These are phyloP conservation scores for Trichosporon coremiiforme DNA, from an alignment of 1,284 basidiomycete species.

Conservation along the genomic window DNA sequence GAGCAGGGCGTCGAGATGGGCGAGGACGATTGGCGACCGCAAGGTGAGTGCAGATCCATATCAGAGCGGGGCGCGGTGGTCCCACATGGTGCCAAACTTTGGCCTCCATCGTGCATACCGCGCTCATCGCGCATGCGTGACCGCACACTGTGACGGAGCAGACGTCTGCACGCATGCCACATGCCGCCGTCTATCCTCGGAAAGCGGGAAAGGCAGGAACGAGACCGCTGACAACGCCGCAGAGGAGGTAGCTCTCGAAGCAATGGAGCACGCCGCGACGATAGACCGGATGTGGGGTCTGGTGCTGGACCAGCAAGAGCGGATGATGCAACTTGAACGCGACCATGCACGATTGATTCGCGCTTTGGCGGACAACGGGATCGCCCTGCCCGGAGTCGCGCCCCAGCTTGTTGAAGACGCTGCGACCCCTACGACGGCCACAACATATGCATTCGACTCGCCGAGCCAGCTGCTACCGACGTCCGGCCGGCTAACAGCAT, in stretches of 20 bases:
- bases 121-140: background rate
- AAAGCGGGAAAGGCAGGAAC: background rate
- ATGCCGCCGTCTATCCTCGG: background rate
- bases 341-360: constrained; percentile 40
- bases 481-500: constrained; percentile 11
- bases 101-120: background rate
- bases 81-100: constrained; percentile 11
- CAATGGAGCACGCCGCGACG: constrained; percentile 51
- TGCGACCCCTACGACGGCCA: constrained; percentile 24
- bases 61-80: background rate
- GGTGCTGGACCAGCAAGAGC: constrained; percentile 68
- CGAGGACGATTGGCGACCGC: constrained; percentile 82
- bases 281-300: constrained; percentile 69
- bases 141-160: background rate
- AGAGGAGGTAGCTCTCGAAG: constrained; percentile 36
- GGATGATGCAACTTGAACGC: constrained; percentile 43
- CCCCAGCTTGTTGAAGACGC: constrained; percentile 30
- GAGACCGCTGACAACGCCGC: constrained; percentile 9
- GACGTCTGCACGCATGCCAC: background rate
- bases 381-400: constrained; percentile 31
- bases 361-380: constrained; percentile 42
- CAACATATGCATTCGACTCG: constrained; percentile 42
- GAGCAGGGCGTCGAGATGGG: constrained; percentile 79
- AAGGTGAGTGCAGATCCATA: constrained; percentile 64
- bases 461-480: constrained; percentile 28